A percentile compares a stretch with the other conserved stretches of the same genome.
These are phyloP conservation scores for Encephalitozoon hellem DNA, from an alignment of 371 early-diverging fungal genomes.

Conservation along the genomic window DNA sequence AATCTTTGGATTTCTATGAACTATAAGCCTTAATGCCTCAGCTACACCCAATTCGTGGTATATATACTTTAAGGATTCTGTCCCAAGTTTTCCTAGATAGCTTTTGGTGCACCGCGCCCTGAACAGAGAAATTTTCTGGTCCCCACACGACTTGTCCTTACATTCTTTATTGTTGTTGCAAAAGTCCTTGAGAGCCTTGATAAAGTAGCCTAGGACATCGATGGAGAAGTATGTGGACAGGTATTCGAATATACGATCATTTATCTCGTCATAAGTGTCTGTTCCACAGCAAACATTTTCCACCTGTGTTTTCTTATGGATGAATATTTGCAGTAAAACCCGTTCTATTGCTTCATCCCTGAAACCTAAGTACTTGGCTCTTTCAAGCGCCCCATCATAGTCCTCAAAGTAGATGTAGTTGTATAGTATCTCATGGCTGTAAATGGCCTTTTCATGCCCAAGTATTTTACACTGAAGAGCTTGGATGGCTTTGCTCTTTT, in stretches of 20 bases:
- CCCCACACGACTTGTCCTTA: neutral
- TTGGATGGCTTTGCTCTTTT: conserved; percentile 20
- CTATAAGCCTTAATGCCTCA: neutral
- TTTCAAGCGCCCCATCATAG: conserved; percentile 21
- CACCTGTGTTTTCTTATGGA: neutral
- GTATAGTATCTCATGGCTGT: conserved; percentile 9
- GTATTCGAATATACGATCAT: neutral
- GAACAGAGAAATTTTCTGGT: neutral
- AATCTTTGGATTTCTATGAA: neutral
- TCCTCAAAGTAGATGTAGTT: conserved; percentile 36
- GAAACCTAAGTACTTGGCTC: neutral
- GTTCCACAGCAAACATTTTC: conserved; percentile 7
- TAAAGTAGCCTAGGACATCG: neutral
- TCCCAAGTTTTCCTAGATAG: neutral
- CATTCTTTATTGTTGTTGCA: neutral
- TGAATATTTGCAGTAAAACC: neutral
- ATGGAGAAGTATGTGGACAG: neutral
- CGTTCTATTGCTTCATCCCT: neutral
- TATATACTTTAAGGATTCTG: neutral
- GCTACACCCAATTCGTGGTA: neutral
- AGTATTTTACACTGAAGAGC: neutral
- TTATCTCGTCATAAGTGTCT: neutral
- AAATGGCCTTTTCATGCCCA: neutral
- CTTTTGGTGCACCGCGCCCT: neutral
- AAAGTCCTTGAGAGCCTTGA: neutral